Evolutionary conservation across 345 rosid genomes (phyloP).

Genomic region (Aquilaria sinensis): DNA sequence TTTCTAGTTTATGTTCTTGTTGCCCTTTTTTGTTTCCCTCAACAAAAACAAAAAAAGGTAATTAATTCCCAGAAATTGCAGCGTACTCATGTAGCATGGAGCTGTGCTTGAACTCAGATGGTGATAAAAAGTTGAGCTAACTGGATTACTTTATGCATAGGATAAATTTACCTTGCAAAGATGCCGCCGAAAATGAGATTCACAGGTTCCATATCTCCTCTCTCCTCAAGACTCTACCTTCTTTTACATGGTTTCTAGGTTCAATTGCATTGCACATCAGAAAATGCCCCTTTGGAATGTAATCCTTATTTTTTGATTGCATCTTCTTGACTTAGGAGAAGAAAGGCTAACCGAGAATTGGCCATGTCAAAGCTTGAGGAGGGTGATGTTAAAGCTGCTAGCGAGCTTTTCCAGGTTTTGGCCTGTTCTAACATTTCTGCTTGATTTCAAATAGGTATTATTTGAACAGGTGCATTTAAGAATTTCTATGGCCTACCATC

Average conservation of each 20-base stretch:
- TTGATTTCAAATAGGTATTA: too few species aligned
- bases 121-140: conserved; percentile 58
- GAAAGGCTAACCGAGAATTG: conserved; percentile 49
- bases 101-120: conserved; percentile 59
- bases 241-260: background rate
- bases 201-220: conserved; percentile 30
- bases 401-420: conserved; percentile 75
- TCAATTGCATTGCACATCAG: background rate
- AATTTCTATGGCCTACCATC: too few species aligned
- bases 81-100: conserved; percentile 98
- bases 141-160: conserved; percentile 80
- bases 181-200: conserved; percentile 64
- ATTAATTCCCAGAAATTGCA: conserved; percentile 15
- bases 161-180: conserved; percentile 68
- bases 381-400: conserved; percentile 66
- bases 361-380: conserved; percentile 70
- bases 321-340: conserved; percentile 31
- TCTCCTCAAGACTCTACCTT: background rate
- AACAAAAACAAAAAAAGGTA: too few species aligned
- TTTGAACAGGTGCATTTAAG: too few species aligned
- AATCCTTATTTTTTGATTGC: background rate
- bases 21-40: too few species aligned
- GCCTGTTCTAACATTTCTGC: background rate
- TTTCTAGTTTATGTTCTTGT: too few species aligned
- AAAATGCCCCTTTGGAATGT: too few species aligned